These are phyloP conservation scores for Erodium maritimum DNA, from an alignment of 345 rosid genomes.

Conservation along the genomic window DNA sequence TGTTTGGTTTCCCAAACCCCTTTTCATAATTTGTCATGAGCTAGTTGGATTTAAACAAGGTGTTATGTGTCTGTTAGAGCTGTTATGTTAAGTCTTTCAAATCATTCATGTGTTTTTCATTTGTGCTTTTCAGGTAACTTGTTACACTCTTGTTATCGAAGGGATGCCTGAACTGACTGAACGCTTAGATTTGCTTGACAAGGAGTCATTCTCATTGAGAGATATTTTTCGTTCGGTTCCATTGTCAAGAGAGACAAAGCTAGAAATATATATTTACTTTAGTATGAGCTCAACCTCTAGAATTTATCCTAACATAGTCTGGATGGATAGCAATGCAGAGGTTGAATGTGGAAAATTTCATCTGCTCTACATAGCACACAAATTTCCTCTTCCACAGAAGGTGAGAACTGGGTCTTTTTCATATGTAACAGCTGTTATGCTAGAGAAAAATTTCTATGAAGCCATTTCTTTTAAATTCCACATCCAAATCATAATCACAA, in stretches of 20 bases:
- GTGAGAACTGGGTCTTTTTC: constrained; percentile 18
- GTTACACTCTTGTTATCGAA: constrained; percentile 42
- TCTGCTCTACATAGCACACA: constrained; percentile 47
- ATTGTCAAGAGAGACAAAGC: constrained; percentile 20
- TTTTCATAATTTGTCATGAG: constrained; percentile 5
- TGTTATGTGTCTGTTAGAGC: constrained; percentile 5
- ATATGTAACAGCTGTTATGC: not conserved
- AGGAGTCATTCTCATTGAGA: constrained; percentile 33
- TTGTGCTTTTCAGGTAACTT: constrained; percentile 39
- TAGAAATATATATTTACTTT: constrained; percentile 31
- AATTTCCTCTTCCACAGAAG: constrained; percentile 42
- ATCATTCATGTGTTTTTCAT: constrained; percentile 10
- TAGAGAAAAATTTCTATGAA: constrained; percentile 1
- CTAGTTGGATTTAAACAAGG: constrained; percentile 8
- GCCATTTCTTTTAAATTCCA: not conserved
- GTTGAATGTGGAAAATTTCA: constrained; percentile 43
- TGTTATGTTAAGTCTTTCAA: not conserved
- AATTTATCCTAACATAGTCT: constrained; percentile 23
- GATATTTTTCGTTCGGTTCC: constrained; percentile 31
- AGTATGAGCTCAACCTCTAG: constrained; percentile 24
- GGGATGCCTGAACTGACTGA: constrained; percentile 34
- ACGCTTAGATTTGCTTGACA: constrained; percentile 16
- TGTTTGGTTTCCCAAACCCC: constrained; percentile 5
- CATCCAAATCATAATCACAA: not conserved
- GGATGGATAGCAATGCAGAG: constrained; percentile 26